phyloP scores from a whole-genome alignment of 2,329 filamentous ascomycete species.

The Fusarium sublunatum region DNA sequence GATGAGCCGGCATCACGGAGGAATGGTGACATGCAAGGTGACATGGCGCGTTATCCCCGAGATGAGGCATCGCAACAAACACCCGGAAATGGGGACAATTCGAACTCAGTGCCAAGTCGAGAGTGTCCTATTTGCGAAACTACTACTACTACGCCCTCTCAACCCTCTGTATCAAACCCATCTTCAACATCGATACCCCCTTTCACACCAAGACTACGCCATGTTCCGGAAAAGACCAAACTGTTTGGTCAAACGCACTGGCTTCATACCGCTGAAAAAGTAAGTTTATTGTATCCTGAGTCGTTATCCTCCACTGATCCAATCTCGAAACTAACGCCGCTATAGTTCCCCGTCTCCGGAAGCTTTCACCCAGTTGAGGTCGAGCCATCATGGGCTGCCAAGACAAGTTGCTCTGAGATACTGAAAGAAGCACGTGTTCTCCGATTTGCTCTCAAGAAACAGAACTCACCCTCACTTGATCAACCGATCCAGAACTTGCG shows the following conservation, averaged over 20 bases:
- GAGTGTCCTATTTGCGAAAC: neutral
- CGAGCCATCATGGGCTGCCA: slow-evolving; percentile 42
- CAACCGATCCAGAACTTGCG: slow-evolving; percentile 35
- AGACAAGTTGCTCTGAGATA: slow-evolving; percentile 38
- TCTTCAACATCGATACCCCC: slow-evolving; percentile 36
- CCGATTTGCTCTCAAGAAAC: slow-evolving; percentile 34
- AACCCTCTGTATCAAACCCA: neutral
- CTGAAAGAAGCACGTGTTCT: slow-evolving; percentile 38
- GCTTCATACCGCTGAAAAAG: slow-evolving; percentile 45
- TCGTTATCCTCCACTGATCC: neutral
- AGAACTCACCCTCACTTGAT: slow-evolving; percentile 29
- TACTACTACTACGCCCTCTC: neutral
- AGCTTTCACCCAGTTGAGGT: slow-evolving; percentile 42
- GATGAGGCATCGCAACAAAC: slow-evolving; percentile 8
- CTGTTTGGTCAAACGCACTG: slow-evolving; percentile 46
- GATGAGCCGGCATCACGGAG: slow-evolving; percentile 3
- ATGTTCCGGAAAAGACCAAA: slow-evolving; percentile 46
- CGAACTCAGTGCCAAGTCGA: slow-evolving; percentile 1
- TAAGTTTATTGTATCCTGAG: neutral
- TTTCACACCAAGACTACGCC: slow-evolving; percentile 39
- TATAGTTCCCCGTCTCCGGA: slow-evolving; percentile 42
- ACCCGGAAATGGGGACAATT: neutral
- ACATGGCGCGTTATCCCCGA: slow-evolving; percentile 23
- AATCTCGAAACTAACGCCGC: slow-evolving; percentile 5
- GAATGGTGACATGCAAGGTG: neutral